phyloP scores from a whole-genome alignment of 306 rosid species.

The Sechiopsis laciniata region DNA sequence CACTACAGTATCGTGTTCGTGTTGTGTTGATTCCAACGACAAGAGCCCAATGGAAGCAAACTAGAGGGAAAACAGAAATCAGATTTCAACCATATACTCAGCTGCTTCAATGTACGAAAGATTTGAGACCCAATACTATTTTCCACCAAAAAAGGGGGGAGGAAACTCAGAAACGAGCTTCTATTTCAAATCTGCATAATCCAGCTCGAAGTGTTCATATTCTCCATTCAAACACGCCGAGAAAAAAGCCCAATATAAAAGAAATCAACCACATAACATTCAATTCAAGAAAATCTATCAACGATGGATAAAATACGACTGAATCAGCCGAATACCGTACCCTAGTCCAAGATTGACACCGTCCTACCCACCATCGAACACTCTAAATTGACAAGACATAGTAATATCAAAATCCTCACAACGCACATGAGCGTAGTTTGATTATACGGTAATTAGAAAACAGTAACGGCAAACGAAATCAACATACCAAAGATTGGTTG shows the following conservation, averaged over 20 bases:
- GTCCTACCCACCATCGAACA: not conserved
- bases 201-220: not conserved
- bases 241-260: not conserved
- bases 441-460: not conserved
- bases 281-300: not conserved
- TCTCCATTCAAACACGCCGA: not conserved
- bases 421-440: not conserved
- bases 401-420: not conserved
- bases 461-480: not conserved
- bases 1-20: not conserved
- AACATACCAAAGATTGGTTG: slow-evolving; percentile 7
- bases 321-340: not conserved
- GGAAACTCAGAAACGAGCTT: too few species aligned
- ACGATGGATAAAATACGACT: not conserved
- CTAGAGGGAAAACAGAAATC: not conserved
- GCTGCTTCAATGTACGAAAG: not conserved
- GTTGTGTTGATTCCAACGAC: not conserved
- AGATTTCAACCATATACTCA: not conserved
- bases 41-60: not conserved
- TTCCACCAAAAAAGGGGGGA: too few species aligned
- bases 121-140: too few species aligned
- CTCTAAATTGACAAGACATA: not conserved
- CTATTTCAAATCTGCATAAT: too few species aligned
- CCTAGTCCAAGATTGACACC: not conserved
- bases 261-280: not conserved